Conservation (phyloP, 192 early-diverging fungal species). For the Coemansia sp. region DNA sequence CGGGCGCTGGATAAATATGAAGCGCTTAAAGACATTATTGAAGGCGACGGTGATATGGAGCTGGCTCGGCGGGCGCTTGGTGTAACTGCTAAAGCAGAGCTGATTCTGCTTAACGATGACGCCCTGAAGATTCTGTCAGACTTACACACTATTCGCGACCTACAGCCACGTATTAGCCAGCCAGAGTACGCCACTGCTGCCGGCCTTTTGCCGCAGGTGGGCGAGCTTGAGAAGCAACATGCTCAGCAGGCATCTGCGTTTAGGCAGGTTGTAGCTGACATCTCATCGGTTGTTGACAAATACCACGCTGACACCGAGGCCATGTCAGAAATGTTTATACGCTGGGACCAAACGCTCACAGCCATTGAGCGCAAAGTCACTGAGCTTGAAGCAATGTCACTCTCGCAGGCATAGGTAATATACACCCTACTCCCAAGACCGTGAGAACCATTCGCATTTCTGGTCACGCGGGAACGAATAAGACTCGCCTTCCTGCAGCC, state of each 20-base stretch:
- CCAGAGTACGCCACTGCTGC: conserved; percentile 46
- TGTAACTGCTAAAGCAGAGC: conserved; percentile 37
- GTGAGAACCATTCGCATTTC: conserved; percentile 2
- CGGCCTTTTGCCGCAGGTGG: conserved; percentile 18
- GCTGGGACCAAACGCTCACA: conserved; percentile 40
- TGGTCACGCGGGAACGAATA: conserved; percentile 8
- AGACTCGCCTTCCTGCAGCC: background rate
- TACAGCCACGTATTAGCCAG: conserved; percentile 39
- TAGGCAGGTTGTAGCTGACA: conserved; percentile 23
- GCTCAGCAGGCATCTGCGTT: conserved; percentile 25
- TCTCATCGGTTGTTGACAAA: conserved; percentile 40
- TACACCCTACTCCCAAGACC: conserved; percentile 8
- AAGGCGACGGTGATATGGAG: conserved; percentile 48
- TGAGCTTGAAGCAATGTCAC: background rate
- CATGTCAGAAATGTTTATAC: conserved; percentile 44
- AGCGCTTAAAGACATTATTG: conserved; percentile 39
- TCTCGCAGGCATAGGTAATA: too few species aligned
- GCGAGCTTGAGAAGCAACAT: conserved; percentile 28
- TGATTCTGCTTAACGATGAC: conserved; percentile 38
- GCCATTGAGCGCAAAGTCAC: conserved; percentile 35
- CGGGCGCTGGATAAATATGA: conserved; percentile 40
- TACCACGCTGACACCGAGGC: conserved; percentile 46
- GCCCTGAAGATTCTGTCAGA: conserved; percentile 28
- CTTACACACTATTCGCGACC: conserved; percentile 32
- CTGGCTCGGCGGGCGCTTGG: conserved; percentile 38